These are phyloP conservation scores for Xylaria sp. DNA, from an alignment of 2,329 filamentous ascomycete genomes.

Conservation along the genomic window DNA sequence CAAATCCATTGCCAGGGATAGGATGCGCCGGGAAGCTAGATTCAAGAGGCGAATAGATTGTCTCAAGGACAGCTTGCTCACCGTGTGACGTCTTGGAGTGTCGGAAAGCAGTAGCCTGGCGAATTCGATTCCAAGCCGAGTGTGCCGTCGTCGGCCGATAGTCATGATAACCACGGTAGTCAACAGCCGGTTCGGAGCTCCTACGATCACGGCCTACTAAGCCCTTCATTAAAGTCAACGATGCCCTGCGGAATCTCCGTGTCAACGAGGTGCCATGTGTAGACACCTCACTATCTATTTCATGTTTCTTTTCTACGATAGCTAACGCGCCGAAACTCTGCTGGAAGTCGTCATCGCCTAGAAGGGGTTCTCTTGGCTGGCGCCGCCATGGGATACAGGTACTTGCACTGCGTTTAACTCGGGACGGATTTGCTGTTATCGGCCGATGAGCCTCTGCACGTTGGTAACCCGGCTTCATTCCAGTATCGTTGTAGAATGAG, in stretches of 20 bases:
- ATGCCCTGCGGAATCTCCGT: conserved; percentile 61
- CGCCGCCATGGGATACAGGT: conserved; percentile 55
- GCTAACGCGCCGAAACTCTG: conserved; percentile 30
- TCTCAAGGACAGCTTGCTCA: conserved; percentile 45
- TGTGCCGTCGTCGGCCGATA: conserved; percentile 54
- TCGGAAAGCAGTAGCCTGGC: conserved; percentile 57
- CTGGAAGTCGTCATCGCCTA: conserved; percentile 42
- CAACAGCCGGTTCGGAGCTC: conserved; percentile 39
- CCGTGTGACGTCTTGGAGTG: conserved; percentile 54
- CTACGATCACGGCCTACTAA: conserved; percentile 55
- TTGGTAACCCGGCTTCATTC: conserved; percentile 36
- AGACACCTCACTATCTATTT: conserved; percentile 18
- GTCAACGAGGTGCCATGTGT: conserved; percentile 45
- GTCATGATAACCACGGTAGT: conserved; percentile 31
- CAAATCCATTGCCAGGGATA: conserved; percentile 55
- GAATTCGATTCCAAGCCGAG: conserved; percentile 57
- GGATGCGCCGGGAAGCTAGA: conserved; percentile 44
- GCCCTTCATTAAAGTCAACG: conserved; percentile 57
- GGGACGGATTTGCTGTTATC: conserved; percentile 47
- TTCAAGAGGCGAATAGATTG: conserved; percentile 47
- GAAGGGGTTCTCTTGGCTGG: conserved; percentile 51
- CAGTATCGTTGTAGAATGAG: conserved; percentile 39
- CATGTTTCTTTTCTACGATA: conserved; percentile 37
- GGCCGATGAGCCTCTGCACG: conserved; percentile 30
- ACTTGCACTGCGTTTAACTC: conserved; percentile 51